phyloP scores from a whole-genome alignment of 192 early-diverging fungal genomes.

The Coemansia biformis region DNA sequence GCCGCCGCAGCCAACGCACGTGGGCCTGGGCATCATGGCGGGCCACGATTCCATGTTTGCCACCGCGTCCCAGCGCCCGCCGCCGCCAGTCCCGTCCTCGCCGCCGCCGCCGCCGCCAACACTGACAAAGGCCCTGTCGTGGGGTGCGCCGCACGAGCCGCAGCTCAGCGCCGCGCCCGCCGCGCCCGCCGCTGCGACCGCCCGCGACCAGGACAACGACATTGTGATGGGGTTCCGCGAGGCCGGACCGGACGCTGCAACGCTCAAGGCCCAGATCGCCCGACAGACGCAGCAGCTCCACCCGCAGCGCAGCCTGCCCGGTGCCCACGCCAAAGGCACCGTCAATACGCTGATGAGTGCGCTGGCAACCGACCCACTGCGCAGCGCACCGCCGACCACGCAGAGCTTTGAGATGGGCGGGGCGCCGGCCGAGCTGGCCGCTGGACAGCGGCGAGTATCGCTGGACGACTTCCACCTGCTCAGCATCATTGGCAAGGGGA shows the following conservation, averaged over 20 bases:
- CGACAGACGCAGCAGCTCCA: conserved; percentile 39
- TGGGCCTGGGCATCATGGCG: conserved; percentile 17
- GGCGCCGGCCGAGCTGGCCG: conserved; percentile 2
- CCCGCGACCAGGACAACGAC: not conserved
- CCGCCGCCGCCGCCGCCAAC: conserved; percentile 11
- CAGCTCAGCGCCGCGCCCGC: no score
- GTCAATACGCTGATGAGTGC: conserved; percentile 46
- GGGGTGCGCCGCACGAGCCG: conserved; percentile 3
- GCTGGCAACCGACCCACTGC: conserved; percentile 27
- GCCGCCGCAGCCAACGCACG: not conserved
- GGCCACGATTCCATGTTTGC: conserved; percentile 5
- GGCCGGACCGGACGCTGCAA: conserved; percentile 3
- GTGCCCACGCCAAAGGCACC: conserved; percentile 22
- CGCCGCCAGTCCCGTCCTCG: not conserved
- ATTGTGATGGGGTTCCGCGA: conserved; percentile 15
- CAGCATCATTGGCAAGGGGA: conserved; percentile 72
- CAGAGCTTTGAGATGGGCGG: conserved; percentile 8
- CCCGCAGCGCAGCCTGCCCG: conserved; percentile 18
- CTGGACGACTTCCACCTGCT: conserved; percentile 64
- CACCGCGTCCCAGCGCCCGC: conserved; percentile 8
- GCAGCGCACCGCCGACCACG: conserved; percentile 17
- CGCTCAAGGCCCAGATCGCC: conserved; percentile 5
- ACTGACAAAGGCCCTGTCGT: conserved; percentile 23
- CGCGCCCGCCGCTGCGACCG: not conserved
- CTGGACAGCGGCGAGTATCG: conserved; percentile 16